Base-by-base conservation (phyloP, 805 yeast species). In the Candida pini region DNA sequence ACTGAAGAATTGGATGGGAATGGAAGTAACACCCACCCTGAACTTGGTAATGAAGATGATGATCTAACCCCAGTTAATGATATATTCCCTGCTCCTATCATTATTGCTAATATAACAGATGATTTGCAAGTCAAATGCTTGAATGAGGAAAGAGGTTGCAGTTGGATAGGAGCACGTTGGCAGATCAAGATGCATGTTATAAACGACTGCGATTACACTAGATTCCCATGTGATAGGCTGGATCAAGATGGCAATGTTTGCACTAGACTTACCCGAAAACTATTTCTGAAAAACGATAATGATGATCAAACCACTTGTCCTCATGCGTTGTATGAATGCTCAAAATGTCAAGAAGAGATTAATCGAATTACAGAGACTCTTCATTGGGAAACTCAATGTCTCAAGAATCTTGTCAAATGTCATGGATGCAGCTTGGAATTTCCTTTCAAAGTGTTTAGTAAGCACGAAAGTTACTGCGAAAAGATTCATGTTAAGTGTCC, bases 101-200 rank as follows among this genome's bases (percentile, higher is more conserved):
- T 80, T 6, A 59, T 80, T 4, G 54, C 70, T n/a, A 76, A 77
- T 44, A 65, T 81, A 45, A 63, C 78, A 1, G 82, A 79, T 49
- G 84, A 78, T 27, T 61, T 79, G 30, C 57, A 63, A 30, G 84
- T 80, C 3, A 54, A 53, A 31, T 80, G 88, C 48, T 61, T 77
- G 32, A 72, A 74, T 44, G 32, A 43, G 6, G 57, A 49, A 26
- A 50, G 79, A 30, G 86, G 85, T 0, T 80, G 87, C 49, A 49
- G 40, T 2, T 72, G 78, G 75, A 46, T 43, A 5, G 82, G 81
- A 3, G 64, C 72, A 35, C 58, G 85, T 16, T 78, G 85, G 81
- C 68, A 70, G 34, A 47, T 78, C 6, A 67, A 68, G 33, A 64
- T 57, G 28, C 87, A 80, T 54, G 51, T 73, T 3, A 53, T 47